Percentiles rank a stretch among this genome's conserved stretches.
Conservation (phyloP, 495 filamentous ascomycete genomes). For the Talaromyces nanjingensis region DNA sequence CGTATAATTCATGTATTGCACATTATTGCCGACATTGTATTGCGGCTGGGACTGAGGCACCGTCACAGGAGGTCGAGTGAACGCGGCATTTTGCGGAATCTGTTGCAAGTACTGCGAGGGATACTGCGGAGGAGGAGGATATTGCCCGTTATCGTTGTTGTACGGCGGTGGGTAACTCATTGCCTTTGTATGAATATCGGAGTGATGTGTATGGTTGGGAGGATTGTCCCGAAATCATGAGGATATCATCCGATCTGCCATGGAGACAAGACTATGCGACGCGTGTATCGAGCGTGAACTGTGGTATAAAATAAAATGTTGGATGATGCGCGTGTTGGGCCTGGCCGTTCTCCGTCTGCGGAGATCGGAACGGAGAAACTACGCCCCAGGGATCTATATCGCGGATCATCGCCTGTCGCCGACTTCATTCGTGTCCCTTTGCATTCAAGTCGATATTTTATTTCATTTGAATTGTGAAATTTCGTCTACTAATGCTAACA, state of each 20-base stretch:
- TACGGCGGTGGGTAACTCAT: constrained; percentile 45
- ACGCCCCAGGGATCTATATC: not conserved
- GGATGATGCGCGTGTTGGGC: not conserved
- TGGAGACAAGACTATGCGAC: not conserved
- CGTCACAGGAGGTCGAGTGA: not conserved
- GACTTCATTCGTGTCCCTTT: not conserved
- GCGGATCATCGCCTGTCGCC: not conserved
- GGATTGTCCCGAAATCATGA: not conserved
- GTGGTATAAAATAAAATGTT: not conserved
- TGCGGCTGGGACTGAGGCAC: constrained; percentile 28
- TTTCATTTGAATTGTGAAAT: not conserved
- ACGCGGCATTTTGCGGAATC: constrained; percentile 1
- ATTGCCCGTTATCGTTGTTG: constrained; percentile 25
- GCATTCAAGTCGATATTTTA: not conserved
- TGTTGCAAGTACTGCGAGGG: constrained; percentile 26
- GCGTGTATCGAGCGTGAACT: not conserved
- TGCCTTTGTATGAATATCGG: constrained; percentile 21
- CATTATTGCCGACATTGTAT: constrained; percentile 31
- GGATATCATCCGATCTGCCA: not conserved
- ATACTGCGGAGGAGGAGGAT: constrained; percentile 36
- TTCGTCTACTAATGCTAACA: not conserved
- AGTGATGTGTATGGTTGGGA: not conserved
- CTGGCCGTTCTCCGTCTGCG: not conserved
- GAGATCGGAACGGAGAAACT: constrained; percentile 8
- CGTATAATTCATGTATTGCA: constrained; percentile 33